phyloP scores from a whole-genome alignment of 495 filamentous ascomycete species.

The Penicillium canariense region DNA sequence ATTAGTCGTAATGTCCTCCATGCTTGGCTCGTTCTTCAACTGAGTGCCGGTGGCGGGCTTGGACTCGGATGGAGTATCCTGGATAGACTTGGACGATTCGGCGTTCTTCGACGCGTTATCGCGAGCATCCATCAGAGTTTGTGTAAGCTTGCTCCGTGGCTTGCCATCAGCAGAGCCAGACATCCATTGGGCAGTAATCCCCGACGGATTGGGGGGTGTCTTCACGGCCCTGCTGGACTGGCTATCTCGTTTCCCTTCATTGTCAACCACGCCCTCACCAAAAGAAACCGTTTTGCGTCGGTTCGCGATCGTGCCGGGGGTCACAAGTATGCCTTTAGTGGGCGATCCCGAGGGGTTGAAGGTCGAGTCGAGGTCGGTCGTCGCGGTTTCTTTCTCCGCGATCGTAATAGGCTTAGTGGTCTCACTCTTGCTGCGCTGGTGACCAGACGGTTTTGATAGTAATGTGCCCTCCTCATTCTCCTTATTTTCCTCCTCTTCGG shows the following conservation, averaged over 20 bases:
- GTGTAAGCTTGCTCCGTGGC: constrained; percentile 46
- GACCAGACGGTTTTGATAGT: constrained; percentile 21
- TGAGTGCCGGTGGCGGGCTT: constrained; percentile 5
- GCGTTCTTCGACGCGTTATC: constrained; percentile 33
- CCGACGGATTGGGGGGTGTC: constrained; percentile 44
- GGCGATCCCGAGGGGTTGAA: constrained; percentile 53
- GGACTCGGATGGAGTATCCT: constrained; percentile 13
- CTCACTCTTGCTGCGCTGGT: constrained; percentile 25
- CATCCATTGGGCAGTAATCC: constrained; percentile 66
- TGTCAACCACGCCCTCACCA: constrained; percentile 63
- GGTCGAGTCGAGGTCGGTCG: constrained; percentile 25
- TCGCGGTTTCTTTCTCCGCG: constrained; percentile 26
- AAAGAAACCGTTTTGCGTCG: constrained; percentile 92
- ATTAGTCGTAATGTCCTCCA: constrained; percentile 68
- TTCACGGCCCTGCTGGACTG: constrained; percentile 28
- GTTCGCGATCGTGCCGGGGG: constrained; percentile 76
- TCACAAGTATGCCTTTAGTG: constrained; percentile 80
- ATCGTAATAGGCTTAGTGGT: constrained; percentile 19
- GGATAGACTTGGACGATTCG: constrained; percentile 14
- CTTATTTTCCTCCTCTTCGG: constrained; percentile 34
- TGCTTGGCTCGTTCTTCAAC: constrained; percentile 24
- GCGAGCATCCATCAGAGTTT: constrained; percentile 45
- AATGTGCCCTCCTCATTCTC: background rate
- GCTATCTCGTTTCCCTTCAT: constrained; percentile 49
- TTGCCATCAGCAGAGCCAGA: constrained; percentile 49